These are phyloP conservation scores for Dactylonectria macrodidyma DNA, from an alignment of 2,329 filamentous ascomycete species.

Conservation along the genomic window DNA sequence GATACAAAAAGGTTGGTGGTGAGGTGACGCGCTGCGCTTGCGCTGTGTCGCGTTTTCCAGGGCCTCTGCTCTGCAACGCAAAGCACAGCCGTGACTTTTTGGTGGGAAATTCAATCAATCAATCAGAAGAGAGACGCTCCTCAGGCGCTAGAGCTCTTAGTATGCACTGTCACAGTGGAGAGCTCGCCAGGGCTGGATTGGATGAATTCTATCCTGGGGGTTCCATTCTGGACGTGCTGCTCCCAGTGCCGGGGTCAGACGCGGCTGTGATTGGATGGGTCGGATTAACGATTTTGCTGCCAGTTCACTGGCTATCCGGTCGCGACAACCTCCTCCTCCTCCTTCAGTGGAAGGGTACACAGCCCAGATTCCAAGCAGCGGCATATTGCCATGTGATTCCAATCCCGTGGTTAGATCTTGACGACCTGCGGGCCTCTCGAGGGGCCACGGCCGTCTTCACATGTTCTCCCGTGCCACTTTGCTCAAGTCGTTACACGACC, in stretches of 20 bases:
- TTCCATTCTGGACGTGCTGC: too few relatives aligned
- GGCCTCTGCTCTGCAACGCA: constrained; percentile 14
- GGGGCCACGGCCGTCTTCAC: background rate
- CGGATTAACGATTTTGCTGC: constrained; percentile 12
- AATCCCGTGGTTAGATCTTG: background rate
- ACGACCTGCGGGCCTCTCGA: background rate
- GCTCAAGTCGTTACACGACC: background rate
- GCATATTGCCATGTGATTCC: constrained; percentile 12
- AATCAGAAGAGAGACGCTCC: background rate
- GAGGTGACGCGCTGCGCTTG: constrained; percentile 23
- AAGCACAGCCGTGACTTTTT: constrained; percentile 3
- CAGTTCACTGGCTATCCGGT: too few relatives aligned
- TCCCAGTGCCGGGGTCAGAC: background rate
- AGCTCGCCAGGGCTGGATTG: background rate
- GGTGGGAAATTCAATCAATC: background rate
- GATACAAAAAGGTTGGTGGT: constrained; percentile 25
- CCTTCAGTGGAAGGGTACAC: too few relatives aligned
- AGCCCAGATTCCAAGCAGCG: background rate
- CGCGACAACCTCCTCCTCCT: too few relatives aligned
- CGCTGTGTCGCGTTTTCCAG: constrained; percentile 22
- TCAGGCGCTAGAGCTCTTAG: background rate
- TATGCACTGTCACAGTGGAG: background rate
- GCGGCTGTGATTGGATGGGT: constrained; percentile 8
- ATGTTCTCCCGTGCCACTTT: background rate
- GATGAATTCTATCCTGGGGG: too few relatives aligned